Evolutionary conservation across 139 green algal genomes (phyloP).

Genomic region (Ettlia oleoabundans): DNA sequence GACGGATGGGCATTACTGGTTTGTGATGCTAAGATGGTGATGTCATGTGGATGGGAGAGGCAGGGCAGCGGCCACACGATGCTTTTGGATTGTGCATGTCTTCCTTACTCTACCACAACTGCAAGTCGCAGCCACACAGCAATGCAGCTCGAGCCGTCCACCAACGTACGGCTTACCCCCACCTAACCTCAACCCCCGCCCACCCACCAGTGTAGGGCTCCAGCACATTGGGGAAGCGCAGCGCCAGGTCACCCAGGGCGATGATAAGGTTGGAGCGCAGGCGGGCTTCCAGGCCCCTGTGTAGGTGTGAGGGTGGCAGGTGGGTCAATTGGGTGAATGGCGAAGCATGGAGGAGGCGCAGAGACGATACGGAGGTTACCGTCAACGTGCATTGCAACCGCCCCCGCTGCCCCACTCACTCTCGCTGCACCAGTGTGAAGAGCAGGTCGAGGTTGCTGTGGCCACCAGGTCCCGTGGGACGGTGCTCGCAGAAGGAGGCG

Average conservation of each 20-base stretch:
- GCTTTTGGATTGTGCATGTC: too few relatives aligned
- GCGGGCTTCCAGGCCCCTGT: conserved; percentile 43
- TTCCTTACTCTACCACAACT: too few relatives aligned
- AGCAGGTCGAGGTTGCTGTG: conserved; percentile 73
- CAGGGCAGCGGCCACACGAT: too few relatives aligned
- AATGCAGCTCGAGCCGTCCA: too few relatives aligned
- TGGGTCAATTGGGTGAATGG: neutral
- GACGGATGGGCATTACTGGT: neutral
- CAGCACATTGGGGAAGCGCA: conserved; percentile 92
- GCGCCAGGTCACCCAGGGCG: conserved; percentile 88
- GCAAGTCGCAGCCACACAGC: too few relatives aligned
- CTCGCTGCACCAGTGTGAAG: conserved; percentile 71
- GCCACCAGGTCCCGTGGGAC: neutral
- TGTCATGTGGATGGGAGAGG: too few relatives aligned
- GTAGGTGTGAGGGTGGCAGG: neutral
- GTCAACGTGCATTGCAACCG: neutral
- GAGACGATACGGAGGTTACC: too few relatives aligned
- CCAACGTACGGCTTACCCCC: too few relatives aligned
- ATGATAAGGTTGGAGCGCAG: conserved; percentile 86
- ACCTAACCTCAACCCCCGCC: neutral
- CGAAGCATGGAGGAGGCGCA: neutral
- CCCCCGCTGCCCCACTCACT: neutral
- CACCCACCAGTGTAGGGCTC: conserved; percentile 87
- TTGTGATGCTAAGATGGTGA: too few relatives aligned
- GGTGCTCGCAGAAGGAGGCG: conserved; percentile 65